Evolutionary conservation across 495 filamentous ascomycete genomes (phyloP).

Genomic region (Pyronema omphalodes): DNA sequence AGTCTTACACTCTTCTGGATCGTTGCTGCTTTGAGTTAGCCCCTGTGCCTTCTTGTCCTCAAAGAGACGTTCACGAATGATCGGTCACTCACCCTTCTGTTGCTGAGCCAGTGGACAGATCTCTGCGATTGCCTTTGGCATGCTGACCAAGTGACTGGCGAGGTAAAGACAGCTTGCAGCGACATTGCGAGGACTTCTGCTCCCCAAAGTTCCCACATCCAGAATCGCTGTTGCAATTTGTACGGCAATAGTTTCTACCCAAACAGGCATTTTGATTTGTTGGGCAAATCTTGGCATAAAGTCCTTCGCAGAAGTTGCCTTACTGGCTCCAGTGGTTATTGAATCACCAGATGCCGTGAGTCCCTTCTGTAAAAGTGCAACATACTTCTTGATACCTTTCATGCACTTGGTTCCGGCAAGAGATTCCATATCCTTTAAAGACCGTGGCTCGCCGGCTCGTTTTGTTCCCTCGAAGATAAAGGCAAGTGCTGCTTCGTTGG

Average conservation of each 20-base stretch:
- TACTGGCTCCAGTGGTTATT: neutral
- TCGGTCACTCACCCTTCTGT: neutral
- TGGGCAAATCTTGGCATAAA: neutral
- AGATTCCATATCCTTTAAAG: neutral
- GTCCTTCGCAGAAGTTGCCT: neutral
- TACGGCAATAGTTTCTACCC: neutral
- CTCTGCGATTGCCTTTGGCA: neutral
- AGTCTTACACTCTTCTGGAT: neutral
- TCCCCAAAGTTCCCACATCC: neutral
- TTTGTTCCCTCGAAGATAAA: neutral
- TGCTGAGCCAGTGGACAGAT: neutral
- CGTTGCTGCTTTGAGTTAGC: neutral
- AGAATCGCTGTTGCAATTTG: neutral
- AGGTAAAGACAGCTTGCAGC: conserved; percentile 1
- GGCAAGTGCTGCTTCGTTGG: neutral
- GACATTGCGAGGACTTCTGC: neutral
- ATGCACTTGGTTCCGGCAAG: neutral
- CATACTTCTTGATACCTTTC: too few relatives aligned
- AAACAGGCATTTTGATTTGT: neutral
- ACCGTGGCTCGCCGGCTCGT: neutral
- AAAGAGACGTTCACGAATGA: neutral
- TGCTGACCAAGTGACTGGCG: neutral
- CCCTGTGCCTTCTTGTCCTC: neutral
- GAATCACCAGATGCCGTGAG: neutral
- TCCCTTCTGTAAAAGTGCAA: too few relatives aligned